phyloP scores from a whole-genome alignment of 2,329 filamentous ascomycete species.

The Aotearoamyces nothofagi region DNA sequence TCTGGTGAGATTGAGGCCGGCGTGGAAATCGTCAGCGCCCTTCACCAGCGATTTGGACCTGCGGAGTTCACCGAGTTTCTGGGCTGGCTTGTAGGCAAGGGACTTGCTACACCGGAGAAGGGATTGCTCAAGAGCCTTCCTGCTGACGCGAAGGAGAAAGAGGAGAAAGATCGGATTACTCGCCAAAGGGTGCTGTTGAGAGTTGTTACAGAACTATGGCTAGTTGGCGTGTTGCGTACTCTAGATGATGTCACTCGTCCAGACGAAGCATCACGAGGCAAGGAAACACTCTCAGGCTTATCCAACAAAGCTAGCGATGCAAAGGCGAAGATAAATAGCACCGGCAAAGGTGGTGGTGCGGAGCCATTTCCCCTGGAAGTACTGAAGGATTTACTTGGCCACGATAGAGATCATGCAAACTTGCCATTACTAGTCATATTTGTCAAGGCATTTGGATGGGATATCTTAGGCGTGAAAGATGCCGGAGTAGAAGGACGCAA shows the following conservation, averaged over 20 bases:
- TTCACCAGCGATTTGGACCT: constrained; percentile 89
- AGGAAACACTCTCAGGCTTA: constrained; percentile 26
- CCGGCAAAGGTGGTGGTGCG: constrained; percentile 48
- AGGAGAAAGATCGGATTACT: constrained; percentile 84
- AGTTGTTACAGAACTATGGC: constrained; percentile 91
- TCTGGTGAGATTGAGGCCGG: constrained; percentile 85
- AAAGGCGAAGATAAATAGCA: constrained; percentile 36
- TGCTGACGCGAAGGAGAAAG: constrained; percentile 75
- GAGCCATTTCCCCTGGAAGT: constrained; percentile 96
- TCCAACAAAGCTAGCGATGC: constrained; percentile 46
- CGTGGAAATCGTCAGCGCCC: constrained; percentile 84
- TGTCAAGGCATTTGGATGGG: constrained; percentile 93
- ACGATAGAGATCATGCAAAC: constrained; percentile 86
- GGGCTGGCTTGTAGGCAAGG: constrained; percentile 83
- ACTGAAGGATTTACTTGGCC: constrained; percentile 87
- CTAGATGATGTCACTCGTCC: constrained; percentile 51
- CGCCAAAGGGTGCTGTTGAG: constrained; percentile 76
- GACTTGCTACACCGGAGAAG: constrained; percentile 82
- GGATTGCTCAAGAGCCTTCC: constrained; percentile 62
- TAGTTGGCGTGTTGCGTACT: constrained; percentile 75
- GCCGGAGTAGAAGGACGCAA: constrained; percentile 66
- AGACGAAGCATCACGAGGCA: constrained; percentile 40
- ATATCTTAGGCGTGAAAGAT: constrained; percentile 70
- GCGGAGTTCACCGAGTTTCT: constrained; percentile 81
- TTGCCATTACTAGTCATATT: constrained; percentile 86